Evolutionary conservation across 1,284 basidiomycete species (phyloP).

Genomic region (Agroathelia rolfsii): DNA sequence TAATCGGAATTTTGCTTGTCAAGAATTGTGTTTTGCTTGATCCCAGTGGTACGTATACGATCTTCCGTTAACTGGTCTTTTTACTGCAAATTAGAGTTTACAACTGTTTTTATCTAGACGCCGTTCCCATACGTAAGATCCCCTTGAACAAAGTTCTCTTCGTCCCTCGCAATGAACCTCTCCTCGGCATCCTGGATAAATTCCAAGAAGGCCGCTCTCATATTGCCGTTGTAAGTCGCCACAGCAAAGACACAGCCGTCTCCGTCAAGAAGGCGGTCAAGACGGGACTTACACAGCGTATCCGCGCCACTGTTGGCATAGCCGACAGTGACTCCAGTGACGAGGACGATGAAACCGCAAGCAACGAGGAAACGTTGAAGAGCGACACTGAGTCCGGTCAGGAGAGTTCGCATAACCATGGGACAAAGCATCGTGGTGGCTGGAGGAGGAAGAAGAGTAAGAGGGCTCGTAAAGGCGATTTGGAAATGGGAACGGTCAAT

Average conservation of each 20-base stretch:
- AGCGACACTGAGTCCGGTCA: constrained; percentile 19
- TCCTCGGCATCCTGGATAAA: constrained; percentile 80
- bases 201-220: constrained; percentile 90
- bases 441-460: constrained; percentile 13
- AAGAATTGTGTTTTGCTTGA: constrained; percentile 86
- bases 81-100: background rate
- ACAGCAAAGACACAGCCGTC: constrained; percentile 40
- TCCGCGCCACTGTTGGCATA: constrained; percentile 55
- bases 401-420: constrained; percentile 12
- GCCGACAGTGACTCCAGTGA: constrained; percentile 42
- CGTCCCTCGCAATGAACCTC: constrained; percentile 77
- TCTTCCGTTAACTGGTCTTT: constrained; percentile 5
- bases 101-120: constrained; percentile 35
- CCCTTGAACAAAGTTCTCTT: constrained; percentile 80
- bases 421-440: constrained; percentile 15
- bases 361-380: constrained; percentile 23
- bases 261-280: constrained; percentile 48
- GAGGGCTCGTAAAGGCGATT: constrained; percentile 18
- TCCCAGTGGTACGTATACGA: constrained; percentile 54
- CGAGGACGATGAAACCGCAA: constrained; percentile 29
- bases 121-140: constrained; percentile 67
- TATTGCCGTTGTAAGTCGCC: constrained; percentile 80
- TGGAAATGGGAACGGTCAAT: constrained; percentile 26
- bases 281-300: constrained; percentile 59
- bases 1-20: constrained; percentile 73